Evolutionary conservation across 1,284 basidiomycete species (phyloP), one percentile per base, ranked within the genome.

Genomic region (Cutaneotrichosporon cavernicola): DNA sequence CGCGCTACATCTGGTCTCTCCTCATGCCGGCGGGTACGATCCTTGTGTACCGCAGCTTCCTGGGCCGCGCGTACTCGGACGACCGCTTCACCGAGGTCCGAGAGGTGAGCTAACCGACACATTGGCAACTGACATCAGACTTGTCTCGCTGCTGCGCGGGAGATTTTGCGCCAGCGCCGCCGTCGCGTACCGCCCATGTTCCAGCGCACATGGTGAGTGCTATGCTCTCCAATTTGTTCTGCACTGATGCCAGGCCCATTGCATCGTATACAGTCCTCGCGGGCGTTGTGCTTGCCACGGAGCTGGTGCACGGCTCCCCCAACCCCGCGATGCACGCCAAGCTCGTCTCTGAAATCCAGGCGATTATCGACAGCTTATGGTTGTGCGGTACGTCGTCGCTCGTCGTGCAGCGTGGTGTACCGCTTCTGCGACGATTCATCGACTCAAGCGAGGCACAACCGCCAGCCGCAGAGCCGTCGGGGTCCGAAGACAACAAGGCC

Each of bases 131-230:
- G 38, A 60, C 47, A 16, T 22, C 56, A 66, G 67, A 67, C 65
- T 0, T 74, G 73, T 46, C 60, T 74, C 5, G 64, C 60, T n/a
- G 70, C 71, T 0, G 70, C 73, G 4, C 57, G 73, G 34, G 70
- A 65, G 57, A 70, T 69, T n/a, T 49, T 73, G 5, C 62, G 64
- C 13, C 64, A 64, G 21, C 64, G 71, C 53, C 53, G 60, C 50
- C 69, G 67, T 36, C 68, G 68, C 32, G 70, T 73, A 3, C 73
- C 73, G 21, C 53, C 63, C n/a, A 66, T 74, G 65, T 74, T 71
- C 65, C 70, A 68, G 56, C 71, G 71, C 36, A 67, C 70, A 32
- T 74, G 73, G 72, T 53, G 49, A 30, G 58, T 53, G 6, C 13
- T n/a, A n/a, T 10, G n/a, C 21, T 22, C 38, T 46, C 13, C 10